A percentile compares a stretch with the other conserved stretches of the same genome.
Conservation (phyloP, 1,284 basidiomycete species). For the Apiotrichum siamense region DNA sequence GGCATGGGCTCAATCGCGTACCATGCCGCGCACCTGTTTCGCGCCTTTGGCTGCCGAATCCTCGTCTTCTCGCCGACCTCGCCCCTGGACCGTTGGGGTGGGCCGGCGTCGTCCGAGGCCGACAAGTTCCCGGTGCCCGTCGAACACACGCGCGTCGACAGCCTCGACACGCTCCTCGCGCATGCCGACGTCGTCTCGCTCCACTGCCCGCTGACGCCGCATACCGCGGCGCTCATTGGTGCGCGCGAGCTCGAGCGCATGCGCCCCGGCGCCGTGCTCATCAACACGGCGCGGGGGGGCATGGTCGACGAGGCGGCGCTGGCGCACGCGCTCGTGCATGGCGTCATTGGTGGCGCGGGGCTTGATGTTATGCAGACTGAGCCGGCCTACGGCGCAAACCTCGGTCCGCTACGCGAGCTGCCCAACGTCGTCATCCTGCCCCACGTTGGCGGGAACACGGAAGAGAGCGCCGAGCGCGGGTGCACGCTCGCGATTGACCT, state of each 20-base stretch:
- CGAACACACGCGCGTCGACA: constrained; percentile 48
- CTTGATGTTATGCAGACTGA: constrained; percentile 51
- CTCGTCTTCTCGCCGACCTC: constrained; percentile 48
- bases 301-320: constrained; percentile 51
- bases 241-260: constrained; percentile 42
- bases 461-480: constrained; percentile 26
- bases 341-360: constrained; percentile 50
- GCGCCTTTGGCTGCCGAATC: constrained; percentile 39
- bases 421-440: constrained; percentile 35
- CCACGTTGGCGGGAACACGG: constrained; percentile 39
- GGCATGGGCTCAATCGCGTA: constrained; percentile 49
- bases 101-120: too few species aligned
- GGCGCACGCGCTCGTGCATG: constrained; percentile 42
- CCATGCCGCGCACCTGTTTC: constrained; percentile 38
- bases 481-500: constrained; percentile 37
- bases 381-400: constrained; percentile 32
- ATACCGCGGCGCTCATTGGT: constrained; percentile 47
- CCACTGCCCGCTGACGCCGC: constrained; percentile 49
- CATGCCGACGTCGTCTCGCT: constrained; percentile 49
- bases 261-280: constrained; percentile 43
- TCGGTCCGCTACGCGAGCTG: constrained; percentile 31
- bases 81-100: constrained; percentile 33
- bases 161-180: constrained; percentile 46
- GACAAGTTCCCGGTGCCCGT: constrained; percentile 32
- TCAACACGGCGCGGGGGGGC: constrained; percentile 52